Evolutionary conservation across 202 grass and related monocot genomes (phyloP).

Genomic region (Digitaria exilis): DNA sequence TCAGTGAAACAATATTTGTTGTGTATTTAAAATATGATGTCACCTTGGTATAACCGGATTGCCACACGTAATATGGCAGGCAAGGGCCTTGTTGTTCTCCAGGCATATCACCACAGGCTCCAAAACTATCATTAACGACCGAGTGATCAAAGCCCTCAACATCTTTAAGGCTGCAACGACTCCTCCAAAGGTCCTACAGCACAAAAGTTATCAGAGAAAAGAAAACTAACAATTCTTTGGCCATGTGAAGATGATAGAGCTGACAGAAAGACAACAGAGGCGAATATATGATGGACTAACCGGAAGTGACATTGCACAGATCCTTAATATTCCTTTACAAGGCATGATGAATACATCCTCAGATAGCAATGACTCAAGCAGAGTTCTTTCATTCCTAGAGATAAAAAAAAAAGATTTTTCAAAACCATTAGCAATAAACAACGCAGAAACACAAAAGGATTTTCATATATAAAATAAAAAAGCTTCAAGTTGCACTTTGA

Average conservation of each 20-base stretch:
- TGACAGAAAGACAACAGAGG: neutral
- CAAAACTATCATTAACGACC: conserved; percentile 75
- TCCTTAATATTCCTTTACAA: conserved; percentile 81
- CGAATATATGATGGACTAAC: conserved; percentile 47
- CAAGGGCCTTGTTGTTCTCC: conserved; percentile 65
- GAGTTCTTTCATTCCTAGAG: conserved; percentile 79
- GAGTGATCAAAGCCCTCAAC: conserved; percentile 86
- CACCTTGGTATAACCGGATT: conserved; percentile 85
- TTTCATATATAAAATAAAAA: neutral
- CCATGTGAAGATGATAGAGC: neutral
- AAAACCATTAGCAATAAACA: neutral
- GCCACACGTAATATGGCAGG: conserved; percentile 79
- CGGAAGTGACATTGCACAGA: conserved; percentile 91
- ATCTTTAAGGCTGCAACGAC: conserved; percentile 58
- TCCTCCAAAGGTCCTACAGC: conserved; percentile 83
- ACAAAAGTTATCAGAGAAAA: neutral
- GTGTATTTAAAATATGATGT: neutral
- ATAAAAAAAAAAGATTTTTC: conserved; percentile 6
- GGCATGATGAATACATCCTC: conserved; percentile 74
- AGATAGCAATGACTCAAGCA: conserved; percentile 64
- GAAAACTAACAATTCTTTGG: neutral
- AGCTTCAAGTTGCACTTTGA: neutral
- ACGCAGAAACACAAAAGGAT: neutral
- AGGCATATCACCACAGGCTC: conserved; percentile 78
- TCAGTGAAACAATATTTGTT: conserved; percentile 3